phyloP scores from a whole-genome alignment of 2,329 filamentous ascomycete species.

The Gliomastix tumulicola region DNA sequence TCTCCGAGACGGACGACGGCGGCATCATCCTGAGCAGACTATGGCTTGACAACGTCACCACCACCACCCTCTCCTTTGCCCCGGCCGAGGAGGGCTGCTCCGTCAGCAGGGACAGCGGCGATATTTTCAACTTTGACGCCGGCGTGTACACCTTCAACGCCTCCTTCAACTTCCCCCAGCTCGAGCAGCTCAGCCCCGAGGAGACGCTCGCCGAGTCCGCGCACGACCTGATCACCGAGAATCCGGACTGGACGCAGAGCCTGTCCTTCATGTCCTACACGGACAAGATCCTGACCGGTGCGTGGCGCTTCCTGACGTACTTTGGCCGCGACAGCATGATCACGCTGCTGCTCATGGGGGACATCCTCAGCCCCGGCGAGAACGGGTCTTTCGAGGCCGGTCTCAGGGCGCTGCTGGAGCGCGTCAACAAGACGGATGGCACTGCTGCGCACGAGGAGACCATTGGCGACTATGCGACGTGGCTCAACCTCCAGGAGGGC shows the following conservation, averaged over 20 bases:
- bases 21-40: conserved; percentile 41
- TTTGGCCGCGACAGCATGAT: conserved; percentile 63
- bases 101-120: conserved; percentile 29
- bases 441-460: conserved; percentile 59
- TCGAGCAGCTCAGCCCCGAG: conserved; percentile 41
- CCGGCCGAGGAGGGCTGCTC: conserved; percentile 18
- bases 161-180: conserved; percentile 55
- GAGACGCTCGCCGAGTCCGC: conserved; percentile 42
- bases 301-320: conserved; percentile 61
- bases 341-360: conserved; percentile 47
- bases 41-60: conserved; percentile 58
- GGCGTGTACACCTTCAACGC: conserved; percentile 53
- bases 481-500: conserved; percentile 45
- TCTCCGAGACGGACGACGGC: conserved; percentile 27
- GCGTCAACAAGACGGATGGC: conserved; percentile 52
- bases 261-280: conserved; percentile 58
- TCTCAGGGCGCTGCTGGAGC: conserved; percentile 52
- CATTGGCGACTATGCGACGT: conserved; percentile 59
- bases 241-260: conserved; percentile 39
- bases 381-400: conserved; percentile 53
- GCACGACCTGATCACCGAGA: conserved; percentile 33
- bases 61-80: conserved; percentile 41
- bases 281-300: conserved; percentile 55
- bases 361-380: conserved; percentile 48
- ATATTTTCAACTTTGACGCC: conserved; percentile 36